Evolutionary conservation across 2,329 filamentous ascomycete species (phyloP).

Genomic region (Fonsecaea erecta): DNA sequence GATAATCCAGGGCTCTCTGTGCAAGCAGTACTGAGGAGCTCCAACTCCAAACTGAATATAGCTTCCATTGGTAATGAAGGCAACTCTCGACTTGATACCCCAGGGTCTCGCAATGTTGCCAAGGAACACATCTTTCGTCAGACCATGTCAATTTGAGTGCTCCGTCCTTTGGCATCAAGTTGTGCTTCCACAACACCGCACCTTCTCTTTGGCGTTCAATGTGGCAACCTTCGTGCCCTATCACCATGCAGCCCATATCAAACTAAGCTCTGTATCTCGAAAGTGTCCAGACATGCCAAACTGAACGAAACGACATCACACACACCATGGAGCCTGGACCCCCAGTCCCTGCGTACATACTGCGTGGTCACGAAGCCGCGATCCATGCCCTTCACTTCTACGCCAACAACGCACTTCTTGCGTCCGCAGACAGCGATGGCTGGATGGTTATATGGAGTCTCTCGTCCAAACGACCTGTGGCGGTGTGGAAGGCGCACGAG

Average conservation of each 20-base stretch:
- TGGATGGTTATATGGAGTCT: conserved; percentile 87
- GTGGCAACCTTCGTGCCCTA: neutral
- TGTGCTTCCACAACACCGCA: too few species aligned
- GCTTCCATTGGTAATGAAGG: too few species aligned
- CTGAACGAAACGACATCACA: neutral
- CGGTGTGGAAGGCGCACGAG: conserved; percentile 85
- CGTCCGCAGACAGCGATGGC: conserved; percentile 88
- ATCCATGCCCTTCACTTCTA: conserved; percentile 79
- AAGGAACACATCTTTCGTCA: too few species aligned
- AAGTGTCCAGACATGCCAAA: neutral
- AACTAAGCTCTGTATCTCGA: neutral
- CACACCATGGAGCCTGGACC: conserved; percentile 45
- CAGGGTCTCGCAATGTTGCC: too few species aligned
- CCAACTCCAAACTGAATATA: too few species aligned
- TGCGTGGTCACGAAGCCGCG: conserved; percentile 82
- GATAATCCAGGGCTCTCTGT: too few species aligned
- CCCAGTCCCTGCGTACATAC: conserved; percentile 68
- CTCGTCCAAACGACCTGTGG: conserved; percentile 75
- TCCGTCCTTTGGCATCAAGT: too few species aligned
- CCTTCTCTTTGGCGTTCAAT: neutral
- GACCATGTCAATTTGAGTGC: too few species aligned
- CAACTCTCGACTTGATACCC: too few species aligned
- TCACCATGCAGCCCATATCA: neutral
- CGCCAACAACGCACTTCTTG: conserved; percentile 72
- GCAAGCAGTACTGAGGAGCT: too few species aligned